Evolutionary conservation across 768 basidiomycete species (phyloP).

Genomic region (Calocera cornea): DNA sequence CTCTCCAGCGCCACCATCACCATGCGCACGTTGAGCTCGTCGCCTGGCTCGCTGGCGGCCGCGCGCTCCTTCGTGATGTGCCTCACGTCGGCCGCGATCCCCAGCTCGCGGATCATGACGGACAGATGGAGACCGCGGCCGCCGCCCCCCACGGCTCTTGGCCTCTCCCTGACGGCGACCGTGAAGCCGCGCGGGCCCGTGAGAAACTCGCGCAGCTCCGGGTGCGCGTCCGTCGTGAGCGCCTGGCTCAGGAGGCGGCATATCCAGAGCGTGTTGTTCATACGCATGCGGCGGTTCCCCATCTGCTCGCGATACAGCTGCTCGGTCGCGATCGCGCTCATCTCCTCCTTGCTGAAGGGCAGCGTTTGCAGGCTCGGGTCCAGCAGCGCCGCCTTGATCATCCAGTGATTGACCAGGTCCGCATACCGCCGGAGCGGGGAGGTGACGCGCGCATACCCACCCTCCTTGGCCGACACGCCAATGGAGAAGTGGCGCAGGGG

Average conservation of each 20-base stretch:
- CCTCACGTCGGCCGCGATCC: neutral
- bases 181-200: too few relatives aligned
- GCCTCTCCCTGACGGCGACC: too few relatives aligned
- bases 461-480: constrained; percentile 1
- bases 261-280: constrained; percentile 30
- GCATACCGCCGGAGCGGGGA: constrained; percentile 75
- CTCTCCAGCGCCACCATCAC: neutral
- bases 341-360: constrained; percentile 34
- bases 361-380: constrained; percentile 18
- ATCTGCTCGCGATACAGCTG: constrained; percentile 28
- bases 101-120: too few relatives aligned
- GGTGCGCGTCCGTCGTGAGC: neutral
- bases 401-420: constrained; percentile 83
- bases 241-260: neutral
- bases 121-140: too few relatives aligned
- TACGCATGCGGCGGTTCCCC: constrained; percentile 21
- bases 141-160: too few relatives aligned
- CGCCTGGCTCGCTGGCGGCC: neutral
- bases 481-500: neutral
- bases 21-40: neutral
- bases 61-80: neutral
- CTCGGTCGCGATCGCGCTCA: constrained; percentile 33
- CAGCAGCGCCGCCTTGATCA: constrained; percentile 63
- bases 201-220: neutral
- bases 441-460: constrained; percentile 70